Conservation (phyloP, 306 rosid species). For the Prinsepia uniflora region DNA sequence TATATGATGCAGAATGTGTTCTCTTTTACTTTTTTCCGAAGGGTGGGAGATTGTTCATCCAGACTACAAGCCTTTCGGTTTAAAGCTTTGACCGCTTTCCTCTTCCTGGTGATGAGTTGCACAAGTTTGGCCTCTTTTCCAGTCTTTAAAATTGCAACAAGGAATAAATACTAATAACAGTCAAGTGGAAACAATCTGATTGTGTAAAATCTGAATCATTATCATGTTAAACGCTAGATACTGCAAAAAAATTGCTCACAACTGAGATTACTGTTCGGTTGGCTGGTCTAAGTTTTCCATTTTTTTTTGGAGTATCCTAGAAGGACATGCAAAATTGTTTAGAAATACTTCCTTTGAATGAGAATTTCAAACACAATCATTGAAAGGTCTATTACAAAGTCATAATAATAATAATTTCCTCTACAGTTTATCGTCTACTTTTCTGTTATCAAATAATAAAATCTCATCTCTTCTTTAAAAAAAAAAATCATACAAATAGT, state of each 20-base stretch:
- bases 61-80: background rate
- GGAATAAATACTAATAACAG: background rate
- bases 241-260: background rate
- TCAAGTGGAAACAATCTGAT: constrained; percentile 13
- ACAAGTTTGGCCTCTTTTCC: background rate
- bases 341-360: background rate
- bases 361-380: background rate
- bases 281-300: background rate
- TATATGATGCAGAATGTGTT: constrained; percentile 6
- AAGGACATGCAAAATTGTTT: background rate
- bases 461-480: too few species aligned
- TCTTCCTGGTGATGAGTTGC: background rate
- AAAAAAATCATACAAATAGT: too few species aligned
- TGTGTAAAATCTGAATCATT: background rate
- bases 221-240: background rate
- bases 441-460: too few species aligned
- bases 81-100: background rate
- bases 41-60: background rate
- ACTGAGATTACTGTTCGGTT: background rate
- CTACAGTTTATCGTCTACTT: too few species aligned
- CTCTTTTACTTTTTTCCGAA: background rate
- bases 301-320: background rate
- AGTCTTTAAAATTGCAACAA: background rate
- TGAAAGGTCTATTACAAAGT: background rate
- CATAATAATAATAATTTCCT: background rate